phyloP scores from a whole-genome alignment of 2,329 filamentous ascomycete genomes.

The Triangularia setosa region DNA sequence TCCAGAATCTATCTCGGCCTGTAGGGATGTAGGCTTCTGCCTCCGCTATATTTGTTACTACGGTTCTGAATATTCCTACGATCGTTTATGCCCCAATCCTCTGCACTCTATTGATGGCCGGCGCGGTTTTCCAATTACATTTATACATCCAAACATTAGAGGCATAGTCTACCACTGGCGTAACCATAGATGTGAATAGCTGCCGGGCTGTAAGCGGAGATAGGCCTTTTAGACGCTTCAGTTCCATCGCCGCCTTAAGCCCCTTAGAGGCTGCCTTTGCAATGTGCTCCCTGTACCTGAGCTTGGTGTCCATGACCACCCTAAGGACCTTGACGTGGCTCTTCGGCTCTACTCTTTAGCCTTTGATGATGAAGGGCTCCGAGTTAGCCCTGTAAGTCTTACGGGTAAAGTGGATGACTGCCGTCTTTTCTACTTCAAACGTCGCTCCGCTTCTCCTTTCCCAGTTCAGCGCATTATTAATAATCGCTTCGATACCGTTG shows the following conservation, averaged over 20 bases:
- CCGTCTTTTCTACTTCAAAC: slow-evolving; percentile 9
- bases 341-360: background rate
- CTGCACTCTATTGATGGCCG: background rate
- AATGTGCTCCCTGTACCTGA: slow-evolving; percentile 29
- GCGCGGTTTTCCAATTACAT: slow-evolving; percentile 16
- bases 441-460: slow-evolving; percentile 25
- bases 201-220: slow-evolving; percentile 24
- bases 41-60: too few species aligned
- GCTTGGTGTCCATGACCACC: slow-evolving; percentile 8
- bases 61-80: too few species aligned
- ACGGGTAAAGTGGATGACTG: slow-evolving; percentile 5
- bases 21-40: too few species aligned
- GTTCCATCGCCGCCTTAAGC: slow-evolving; percentile 23
- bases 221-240: slow-evolving; percentile 16
- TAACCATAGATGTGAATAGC: slow-evolving; percentile 25
- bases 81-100: background rate
- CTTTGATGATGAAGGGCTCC: slow-evolving; percentile 10
- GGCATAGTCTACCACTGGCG: slow-evolving; percentile 26
- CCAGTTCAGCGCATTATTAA: slow-evolving; percentile 23
- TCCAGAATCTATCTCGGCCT: too few species aligned
- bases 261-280: slow-evolving; percentile 24
- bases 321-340: slow-evolving; percentile 8
- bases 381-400: background rate
- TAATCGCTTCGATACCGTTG: slow-evolving; percentile 25
- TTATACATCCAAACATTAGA: slow-evolving; percentile 26